Base-by-base conservation (phyloP, 495 filamentous ascomycete genomes). In the Annulohypoxylon stygium region DNA sequence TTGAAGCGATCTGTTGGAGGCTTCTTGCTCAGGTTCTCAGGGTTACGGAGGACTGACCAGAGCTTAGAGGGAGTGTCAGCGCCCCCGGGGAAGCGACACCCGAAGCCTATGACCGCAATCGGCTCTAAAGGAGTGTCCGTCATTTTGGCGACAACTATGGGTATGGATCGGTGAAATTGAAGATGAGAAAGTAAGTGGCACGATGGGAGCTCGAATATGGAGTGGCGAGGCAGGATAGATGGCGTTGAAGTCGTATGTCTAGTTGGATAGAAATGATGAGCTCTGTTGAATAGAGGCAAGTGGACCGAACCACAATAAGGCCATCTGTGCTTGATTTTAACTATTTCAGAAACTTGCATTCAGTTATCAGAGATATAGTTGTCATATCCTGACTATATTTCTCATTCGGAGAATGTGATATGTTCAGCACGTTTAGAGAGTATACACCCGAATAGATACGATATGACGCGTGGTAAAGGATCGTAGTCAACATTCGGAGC, bases 51-150 rank as follows among this genome's bases (percentile, higher is more conserved):
- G 23, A 53, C 50, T 2, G 50, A 53, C 50, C 50, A 53, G 50
- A 53, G 50, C 23, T 53, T 53, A 7, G 50, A 53, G 23, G 50
- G 50, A 2, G 50, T 53, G 50, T 53, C 50, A 25, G 50, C 50
- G 10, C 50, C 50, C 30, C 50, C 50, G 3, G 50, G 50, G 25
- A 53, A 53, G 50, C 50, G 50, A 6, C 50, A 53, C 30, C 50
- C 50, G 23, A 53, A 53, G 23, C 50, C 50, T 30, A 53, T 53
- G 8, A 53, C 50, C 9, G 50, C 50, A n/a, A 53, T 53, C 12
- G 50, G 50, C 11, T 53, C 50, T 30, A 53, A 33, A 5, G 50
- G 50, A 11, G 50, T 53, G 50, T 53, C 50, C 25, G 50, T 53
- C 50, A 53, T 53, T n/a, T 11, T 53, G 50, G 16, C 5, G 1